Evolutionary conservation across 768 basidiomycete genomes (phyloP), one percentile per base, ranked within the genome.

Genomic region (Boletus pseudopeckii): DNA sequence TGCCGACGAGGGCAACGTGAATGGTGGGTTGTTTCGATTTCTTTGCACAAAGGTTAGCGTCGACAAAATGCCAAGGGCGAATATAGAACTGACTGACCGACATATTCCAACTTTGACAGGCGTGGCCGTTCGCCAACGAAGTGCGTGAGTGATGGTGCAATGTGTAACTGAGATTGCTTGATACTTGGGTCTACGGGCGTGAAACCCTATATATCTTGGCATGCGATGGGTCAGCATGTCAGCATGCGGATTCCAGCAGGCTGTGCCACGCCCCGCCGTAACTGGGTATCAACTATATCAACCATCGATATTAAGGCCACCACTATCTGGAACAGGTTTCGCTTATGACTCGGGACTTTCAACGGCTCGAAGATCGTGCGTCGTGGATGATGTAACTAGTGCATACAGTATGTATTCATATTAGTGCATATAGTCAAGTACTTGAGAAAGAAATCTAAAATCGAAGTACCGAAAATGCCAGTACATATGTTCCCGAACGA

Each of bases 1-100:
- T 34, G 10, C 65, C 65, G 22, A 58, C 61, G 34, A 66, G 33
- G 32, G 66, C 65, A 20, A 66, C 48, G 37, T 65, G 53, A 4
- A 52, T 17, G 32, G 50, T 40, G 30, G 10, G 41, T 34, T 49
- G 50, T 37, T 54, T 18, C 5, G 33, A 22, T 26, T 2, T 7
- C 60, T 62, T 56, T 6, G 30, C 4, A 9, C 14, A 26, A 24
- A 13, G 13, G 26, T 65, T 7, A 55, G 38, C 26, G 15, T 26
- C 40, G 14, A 44, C 11, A 9, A 6, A 26, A 20, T 11, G 2
- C 30, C 18, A 5, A n/a, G 13, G 42, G 36, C 39, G 14, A 13
- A 22, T 13, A 18, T 38, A 17, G 17, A n/a, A 28, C 8, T 28
- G 28, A 53, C 64, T 54, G 11, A 65, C 64, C 56, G 42, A 52